A percentile compares a stretch with the other conserved stretches of the same genome.
Conservation (phyloP, 441 rosid species). For the Codiaeum variegatum region DNA sequence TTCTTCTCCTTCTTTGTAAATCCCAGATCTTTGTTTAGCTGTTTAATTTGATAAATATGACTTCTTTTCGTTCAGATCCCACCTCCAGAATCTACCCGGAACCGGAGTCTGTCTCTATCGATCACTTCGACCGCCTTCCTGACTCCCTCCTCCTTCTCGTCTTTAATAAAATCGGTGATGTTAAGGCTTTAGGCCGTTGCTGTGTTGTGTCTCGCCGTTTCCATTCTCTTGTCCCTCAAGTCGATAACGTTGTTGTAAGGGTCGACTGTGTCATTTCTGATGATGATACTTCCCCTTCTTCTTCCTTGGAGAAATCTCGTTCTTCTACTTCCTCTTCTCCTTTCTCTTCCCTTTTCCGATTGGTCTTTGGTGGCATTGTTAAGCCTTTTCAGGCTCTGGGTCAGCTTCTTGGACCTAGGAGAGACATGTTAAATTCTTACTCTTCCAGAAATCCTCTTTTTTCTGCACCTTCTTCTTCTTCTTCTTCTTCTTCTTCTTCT, state of each 20-base stretch:
- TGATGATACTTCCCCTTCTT: slow-evolving; percentile 46
- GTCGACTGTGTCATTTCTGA: slow-evolving; percentile 93
- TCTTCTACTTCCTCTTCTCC: slow-evolving; percentile 25
- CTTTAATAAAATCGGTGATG: slow-evolving; percentile 76
- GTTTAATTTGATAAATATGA: not conserved
- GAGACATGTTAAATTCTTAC: slow-evolving; percentile 16
- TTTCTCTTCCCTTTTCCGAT: slow-evolving; percentile 47
- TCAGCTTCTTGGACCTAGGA: slow-evolving; percentile 46
- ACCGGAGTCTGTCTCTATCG: slow-evolving; percentile 33
- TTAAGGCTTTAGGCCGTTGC: slow-evolving; percentile 87
- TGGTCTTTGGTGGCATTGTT: slow-evolving; percentile 53
- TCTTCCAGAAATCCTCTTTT: slow-evolving; percentile 18
- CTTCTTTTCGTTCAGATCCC: slow-evolving; percentile 51
- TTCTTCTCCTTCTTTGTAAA: not conserved
- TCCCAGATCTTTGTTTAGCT: slow-evolving; percentile 5
- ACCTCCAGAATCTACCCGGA: slow-evolving; percentile 55
- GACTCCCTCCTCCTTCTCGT: slow-evolving; percentile 70
- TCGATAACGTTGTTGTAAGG: slow-evolving; percentile 76
- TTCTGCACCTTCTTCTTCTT: slow-evolving; percentile 26
- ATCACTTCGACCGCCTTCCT: slow-evolving; percentile 83
- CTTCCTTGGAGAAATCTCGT: slow-evolving; percentile 46
- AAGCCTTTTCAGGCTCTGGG: slow-evolving; percentile 75
- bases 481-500: slow-evolving; percentile 2
- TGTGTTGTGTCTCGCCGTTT: slow-evolving; percentile 71
- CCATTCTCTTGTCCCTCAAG: slow-evolving; percentile 70